phyloP scores from a whole-genome alignment of 2,329 filamentous ascomycete species.

The Myriosclerotinia scirpicola region DNA sequence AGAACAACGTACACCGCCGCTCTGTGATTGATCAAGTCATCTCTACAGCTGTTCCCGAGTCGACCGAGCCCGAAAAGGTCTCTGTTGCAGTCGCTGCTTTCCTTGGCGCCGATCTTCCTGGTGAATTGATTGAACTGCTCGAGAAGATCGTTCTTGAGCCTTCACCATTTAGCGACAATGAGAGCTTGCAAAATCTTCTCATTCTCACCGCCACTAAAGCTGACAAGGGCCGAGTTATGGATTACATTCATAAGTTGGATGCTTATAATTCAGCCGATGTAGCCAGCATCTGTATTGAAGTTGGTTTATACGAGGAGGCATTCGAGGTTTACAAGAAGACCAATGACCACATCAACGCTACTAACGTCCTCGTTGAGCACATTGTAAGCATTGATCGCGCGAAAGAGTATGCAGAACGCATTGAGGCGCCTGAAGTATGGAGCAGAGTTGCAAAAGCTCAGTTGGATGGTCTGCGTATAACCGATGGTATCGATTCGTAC shows the following conservation, averaged over 20 bases:
- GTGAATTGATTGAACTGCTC: slow-evolving; percentile 92
- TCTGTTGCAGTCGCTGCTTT: slow-evolving; percentile 92
- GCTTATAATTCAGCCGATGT: slow-evolving; percentile 92
- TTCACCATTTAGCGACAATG: slow-evolving; percentile 97
- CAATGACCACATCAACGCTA: slow-evolving; percentile 80
- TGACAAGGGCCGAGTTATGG: slow-evolving; percentile 91
- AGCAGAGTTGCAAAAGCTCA: slow-evolving; percentile 98
- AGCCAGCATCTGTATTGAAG: slow-evolving; percentile 86
- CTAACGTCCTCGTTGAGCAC: slow-evolving; percentile 90
- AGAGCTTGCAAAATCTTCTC: slow-evolving; percentile 91
- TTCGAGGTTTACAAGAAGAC: slow-evolving; percentile 99
- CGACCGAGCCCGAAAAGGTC: slow-evolving; percentile 89
- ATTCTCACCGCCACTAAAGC: slow-evolving; percentile 97
- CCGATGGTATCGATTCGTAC: slow-evolving; percentile 93
- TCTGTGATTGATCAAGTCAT: slow-evolving; percentile 96
- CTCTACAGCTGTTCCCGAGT: slow-evolving; percentile 90
- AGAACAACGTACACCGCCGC: slow-evolving; percentile 93
- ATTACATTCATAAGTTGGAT: slow-evolving; percentile 90
- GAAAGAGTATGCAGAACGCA: slow-evolving; percentile 90
- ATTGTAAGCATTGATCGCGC: slow-evolving; percentile 98
- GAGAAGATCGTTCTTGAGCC: slow-evolving; percentile 99
- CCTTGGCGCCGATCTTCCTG: slow-evolving; percentile 84
- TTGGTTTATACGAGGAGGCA: slow-evolving; percentile 92
- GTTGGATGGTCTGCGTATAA: slow-evolving; percentile 88
- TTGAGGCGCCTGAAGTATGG: slow-evolving; percentile 94